Evolutionary conservation across 345 rosid species (phyloP).

Genomic region (Eucalyptus grandis): DNA sequence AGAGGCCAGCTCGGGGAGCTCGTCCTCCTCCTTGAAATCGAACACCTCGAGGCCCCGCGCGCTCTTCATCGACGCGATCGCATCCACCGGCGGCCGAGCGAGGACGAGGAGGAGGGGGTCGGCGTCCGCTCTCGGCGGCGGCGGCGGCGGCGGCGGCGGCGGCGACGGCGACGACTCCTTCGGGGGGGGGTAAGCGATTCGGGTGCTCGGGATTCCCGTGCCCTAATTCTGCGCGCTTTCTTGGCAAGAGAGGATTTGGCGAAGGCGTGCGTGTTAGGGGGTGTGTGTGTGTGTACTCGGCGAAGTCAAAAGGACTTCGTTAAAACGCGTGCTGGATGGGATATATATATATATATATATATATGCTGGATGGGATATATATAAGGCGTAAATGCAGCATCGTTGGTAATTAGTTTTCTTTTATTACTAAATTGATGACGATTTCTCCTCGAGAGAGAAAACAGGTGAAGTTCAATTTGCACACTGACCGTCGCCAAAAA

Average conservation of each 20-base stretch:
- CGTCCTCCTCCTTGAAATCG: slow-evolving; percentile 73
- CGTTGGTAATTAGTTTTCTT: not conserved
- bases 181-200: not conserved
- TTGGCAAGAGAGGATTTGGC: not conserved
- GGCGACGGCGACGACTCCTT: not conserved
- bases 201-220: not conserved
- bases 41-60: slow-evolving; percentile 20
- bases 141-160: not conserved
- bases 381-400: not conserved
- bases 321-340: not conserved
- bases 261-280: not conserved
- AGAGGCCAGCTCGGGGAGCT: slow-evolving; percentile 33
- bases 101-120: not conserved
- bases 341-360: not conserved
- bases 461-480: not conserved
- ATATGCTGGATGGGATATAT: not conserved
- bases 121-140: not conserved
- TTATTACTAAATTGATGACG: not conserved
- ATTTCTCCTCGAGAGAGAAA: not conserved
- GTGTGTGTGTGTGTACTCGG: not conserved
- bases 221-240: not conserved
- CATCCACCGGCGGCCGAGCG: not conserved
- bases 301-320: not conserved
- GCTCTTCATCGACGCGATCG: slow-evolving; percentile 28
- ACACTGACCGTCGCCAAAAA: not conserved